Conservation (phyloP, 169 alveolate genomes). For the Plasmodium reichenowi region DNA sequence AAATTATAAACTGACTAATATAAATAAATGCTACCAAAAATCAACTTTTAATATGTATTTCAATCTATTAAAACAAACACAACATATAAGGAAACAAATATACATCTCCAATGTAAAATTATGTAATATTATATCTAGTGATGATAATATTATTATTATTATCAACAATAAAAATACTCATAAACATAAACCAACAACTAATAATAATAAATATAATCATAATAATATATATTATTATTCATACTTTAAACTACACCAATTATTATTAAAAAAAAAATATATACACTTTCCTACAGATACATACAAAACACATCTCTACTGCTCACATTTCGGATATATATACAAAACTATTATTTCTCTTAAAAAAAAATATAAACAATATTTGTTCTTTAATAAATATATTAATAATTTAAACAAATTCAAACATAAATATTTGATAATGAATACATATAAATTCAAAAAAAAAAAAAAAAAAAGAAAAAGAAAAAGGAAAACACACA, state of each 20-base stretch:
- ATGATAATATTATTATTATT: slow-evolving; percentile 13
- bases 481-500: neutral
- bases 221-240: too few relatives aligned
- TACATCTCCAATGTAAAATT: neutral
- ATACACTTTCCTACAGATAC: too few relatives aligned
- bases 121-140: neutral
- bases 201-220: neutral
- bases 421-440: neutral
- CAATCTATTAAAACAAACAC: neutral
- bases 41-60: neutral
- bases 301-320: too few relatives aligned
- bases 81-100: neutral
- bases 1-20: neutral
- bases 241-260: too few relatives aligned
- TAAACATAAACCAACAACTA: neutral
- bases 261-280: too few relatives aligned
- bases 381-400: neutral
- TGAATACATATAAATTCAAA: neutral
- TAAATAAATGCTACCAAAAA: neutral
- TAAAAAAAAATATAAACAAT: slow-evolving; percentile 2
- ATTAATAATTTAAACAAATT: neutral
- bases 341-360: too few relatives aligned
- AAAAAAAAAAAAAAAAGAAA: neutral
- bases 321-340: too few relatives aligned
- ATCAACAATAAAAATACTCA: neutral